A percentile compares a stretch with the other conserved stretches of the same genome.
Evolutionary conservation across 345 rosid genomes (phyloP).

Genomic region (Psidium friedrichsthalianum): DNA sequence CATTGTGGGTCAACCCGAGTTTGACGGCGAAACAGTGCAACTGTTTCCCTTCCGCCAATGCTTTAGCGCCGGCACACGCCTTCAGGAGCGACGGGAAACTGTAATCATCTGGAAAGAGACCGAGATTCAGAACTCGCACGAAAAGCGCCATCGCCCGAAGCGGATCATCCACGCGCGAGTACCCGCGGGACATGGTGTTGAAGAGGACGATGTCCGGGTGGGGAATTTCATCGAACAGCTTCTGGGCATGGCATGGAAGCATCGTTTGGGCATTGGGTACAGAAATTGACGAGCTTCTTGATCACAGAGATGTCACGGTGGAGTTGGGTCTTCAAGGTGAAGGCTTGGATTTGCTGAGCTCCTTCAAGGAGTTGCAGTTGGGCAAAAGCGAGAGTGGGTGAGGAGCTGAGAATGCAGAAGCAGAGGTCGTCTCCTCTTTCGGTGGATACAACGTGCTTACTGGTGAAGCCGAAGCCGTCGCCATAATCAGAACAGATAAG

Average conservation of each 20-base stretch:
- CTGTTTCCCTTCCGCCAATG: constrained; percentile 49
- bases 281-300: constrained; percentile 56
- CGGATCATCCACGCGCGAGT: constrained; percentile 34
- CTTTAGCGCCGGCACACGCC: constrained; percentile 39
- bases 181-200: constrained; percentile 65
- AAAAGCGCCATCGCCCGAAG: constrained; percentile 31
- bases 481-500: background rate
- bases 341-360: constrained; percentile 65
- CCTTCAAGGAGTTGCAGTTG: constrained; percentile 35
- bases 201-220: constrained; percentile 45
- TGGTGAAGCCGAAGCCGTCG: background rate
- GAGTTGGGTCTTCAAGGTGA: constrained; percentile 50
- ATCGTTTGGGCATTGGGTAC: constrained; percentile 29
- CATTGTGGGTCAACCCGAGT: constrained; percentile 34
- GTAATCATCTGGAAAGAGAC: constrained; percentile 46
- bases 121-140: constrained; percentile 25
- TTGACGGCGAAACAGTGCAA: constrained; percentile 43
- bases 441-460: background rate
- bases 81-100: constrained; percentile 63
- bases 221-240: constrained; percentile 44
- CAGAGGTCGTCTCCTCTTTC: background rate
- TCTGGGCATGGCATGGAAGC: constrained; percentile 40
- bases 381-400: constrained; percentile 32
- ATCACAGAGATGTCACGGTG: constrained; percentile 25
- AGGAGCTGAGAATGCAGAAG: background rate